Conservation (phyloP, 2,329 filamentous ascomycete genomes). For the Fusarium concolor region DNA sequence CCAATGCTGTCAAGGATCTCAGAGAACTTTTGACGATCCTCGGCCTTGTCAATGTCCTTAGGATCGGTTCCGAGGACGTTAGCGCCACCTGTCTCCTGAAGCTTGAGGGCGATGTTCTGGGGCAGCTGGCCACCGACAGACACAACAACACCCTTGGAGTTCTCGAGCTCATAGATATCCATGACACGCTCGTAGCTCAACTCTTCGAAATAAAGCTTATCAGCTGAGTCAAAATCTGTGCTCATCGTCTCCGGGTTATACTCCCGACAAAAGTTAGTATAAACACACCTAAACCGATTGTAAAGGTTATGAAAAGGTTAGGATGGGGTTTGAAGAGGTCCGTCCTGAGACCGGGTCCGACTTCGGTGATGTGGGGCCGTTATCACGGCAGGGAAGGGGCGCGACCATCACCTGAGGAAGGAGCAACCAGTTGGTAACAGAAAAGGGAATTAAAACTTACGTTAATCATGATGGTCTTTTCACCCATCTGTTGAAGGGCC, state of each 20-base stretch:
- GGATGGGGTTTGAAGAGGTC: too few relatives aligned
- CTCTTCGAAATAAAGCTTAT: conserved; percentile 97
- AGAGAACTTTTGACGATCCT: conserved; percentile 98
- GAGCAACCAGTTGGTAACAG: too few relatives aligned
- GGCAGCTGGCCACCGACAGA: conserved; percentile 96
- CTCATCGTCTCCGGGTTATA: conserved; percentile 84
- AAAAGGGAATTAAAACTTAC: too few relatives aligned
- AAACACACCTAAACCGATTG: too few relatives aligned
- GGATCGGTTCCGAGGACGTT: conserved; percentile 94
- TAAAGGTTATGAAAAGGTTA: too few relatives aligned
- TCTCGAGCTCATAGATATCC: conserved; percentile 97
- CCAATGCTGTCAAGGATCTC: conserved; percentile 97
- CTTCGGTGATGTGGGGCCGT: too few relatives aligned
- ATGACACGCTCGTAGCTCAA: conserved; percentile 96
- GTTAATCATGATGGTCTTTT: conserved; percentile 99
- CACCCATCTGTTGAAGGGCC: conserved; percentile 84
- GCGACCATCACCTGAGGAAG: too few relatives aligned
- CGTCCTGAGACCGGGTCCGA: too few relatives aligned
- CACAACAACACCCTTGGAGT: conserved; percentile 86
- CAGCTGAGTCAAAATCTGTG: conserved; percentile 90
- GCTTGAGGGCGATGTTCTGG: conserved; percentile 94
- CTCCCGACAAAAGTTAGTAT: too few relatives aligned
- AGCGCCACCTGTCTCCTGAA: conserved; percentile 91
- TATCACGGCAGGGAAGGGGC: too few relatives aligned
- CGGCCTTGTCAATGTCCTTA: conserved; percentile 95